These are phyloP conservation scores for Aspergillus awamori DNA, from an alignment of 2,329 filamentous ascomycete genomes.

Conservation along the genomic window DNA sequence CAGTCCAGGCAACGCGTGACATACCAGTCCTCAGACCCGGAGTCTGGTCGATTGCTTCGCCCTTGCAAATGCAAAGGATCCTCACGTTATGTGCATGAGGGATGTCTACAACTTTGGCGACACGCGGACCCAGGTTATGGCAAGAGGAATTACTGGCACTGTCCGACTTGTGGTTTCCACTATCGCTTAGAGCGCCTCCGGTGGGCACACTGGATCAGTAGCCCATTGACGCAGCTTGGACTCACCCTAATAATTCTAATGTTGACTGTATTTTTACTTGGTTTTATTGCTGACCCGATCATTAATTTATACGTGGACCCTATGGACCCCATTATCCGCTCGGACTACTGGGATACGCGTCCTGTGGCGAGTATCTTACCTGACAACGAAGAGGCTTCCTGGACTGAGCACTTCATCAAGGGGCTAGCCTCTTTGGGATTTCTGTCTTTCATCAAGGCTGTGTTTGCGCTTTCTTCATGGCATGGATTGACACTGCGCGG, in stretches of 20 bases:
- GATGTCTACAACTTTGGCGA: conserved; percentile 82
- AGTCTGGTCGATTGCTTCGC: conserved; percentile 76
- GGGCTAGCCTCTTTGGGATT: conserved; percentile 88
- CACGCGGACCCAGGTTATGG: conserved; percentile 67
- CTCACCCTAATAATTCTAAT: conserved; percentile 75
- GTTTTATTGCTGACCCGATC: conserved; percentile 90
- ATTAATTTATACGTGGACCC: conserved; percentile 87
- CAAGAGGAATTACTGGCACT: conserved; percentile 77
- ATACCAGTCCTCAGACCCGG: conserved; percentile 74
- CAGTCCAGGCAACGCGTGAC: conserved; percentile 60
- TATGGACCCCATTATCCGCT: conserved; percentile 61
- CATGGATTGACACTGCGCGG: conserved; percentile 75
- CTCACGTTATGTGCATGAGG: conserved; percentile 91
- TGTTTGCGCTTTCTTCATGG: conserved; percentile 73
- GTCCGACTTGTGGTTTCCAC: conserved; percentile 81
- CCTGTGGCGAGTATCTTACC: conserved; percentile 38
- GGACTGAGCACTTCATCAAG: conserved; percentile 84
- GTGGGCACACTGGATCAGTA: conserved; percentile 72
- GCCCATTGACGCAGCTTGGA: conserved; percentile 65
- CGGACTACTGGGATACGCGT: conserved; percentile 44
- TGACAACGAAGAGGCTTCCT: conserved; percentile 60
- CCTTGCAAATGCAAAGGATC: conserved; percentile 94
- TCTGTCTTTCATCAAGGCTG: conserved; percentile 79
- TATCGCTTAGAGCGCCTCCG: conserved; percentile 78
- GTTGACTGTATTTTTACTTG: conserved; percentile 75